A percentile compares a stretch with the other conserved stretches of the same genome.
Evolutionary conservation across 2,329 filamentous ascomycete genomes (phyloP).

Genomic region (Ophiobolus disseminans): DNA sequence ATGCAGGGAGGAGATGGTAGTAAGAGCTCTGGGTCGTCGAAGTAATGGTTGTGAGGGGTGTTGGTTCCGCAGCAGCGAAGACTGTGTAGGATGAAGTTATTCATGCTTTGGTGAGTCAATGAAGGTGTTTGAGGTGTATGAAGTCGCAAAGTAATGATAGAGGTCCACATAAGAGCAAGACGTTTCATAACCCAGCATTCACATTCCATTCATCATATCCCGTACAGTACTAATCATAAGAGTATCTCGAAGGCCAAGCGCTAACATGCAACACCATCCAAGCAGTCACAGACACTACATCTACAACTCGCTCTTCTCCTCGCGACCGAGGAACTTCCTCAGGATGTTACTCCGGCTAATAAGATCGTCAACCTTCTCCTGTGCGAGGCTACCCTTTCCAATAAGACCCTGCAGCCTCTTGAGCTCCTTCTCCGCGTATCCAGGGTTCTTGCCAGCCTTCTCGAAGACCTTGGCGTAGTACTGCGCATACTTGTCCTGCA

Average conservation of each 20-base stretch:
- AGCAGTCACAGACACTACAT: conserved; percentile 1
- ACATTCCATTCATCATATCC: not conserved
- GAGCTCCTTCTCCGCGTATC: conserved; percentile 85
- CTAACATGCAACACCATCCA: conserved; percentile 1
- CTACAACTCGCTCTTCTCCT: conserved; percentile 76
- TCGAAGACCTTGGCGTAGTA: conserved; percentile 94
- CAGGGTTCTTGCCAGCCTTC: conserved; percentile 80
- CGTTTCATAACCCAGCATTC: not conserved
- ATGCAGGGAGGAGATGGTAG: conserved; percentile 63
- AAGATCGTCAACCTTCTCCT: conserved; percentile 87
- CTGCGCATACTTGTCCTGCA: conserved; percentile 83
- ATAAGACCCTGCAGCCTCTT: conserved; percentile 79
- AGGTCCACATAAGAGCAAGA: conserved; percentile 18
- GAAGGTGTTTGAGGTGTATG: too few relatives aligned
- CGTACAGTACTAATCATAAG: conserved; percentile 3
- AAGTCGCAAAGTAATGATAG: too few relatives aligned
- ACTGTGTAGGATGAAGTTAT: too few relatives aligned
- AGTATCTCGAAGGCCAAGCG: not conserved
- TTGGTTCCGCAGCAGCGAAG: too few relatives aligned
- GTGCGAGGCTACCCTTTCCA: conserved; percentile 83
- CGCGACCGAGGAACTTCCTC: conserved; percentile 71
- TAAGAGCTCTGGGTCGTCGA: conserved; percentile 35
- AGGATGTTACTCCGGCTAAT: conserved; percentile 88
- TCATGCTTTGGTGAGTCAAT: conserved; percentile 3
- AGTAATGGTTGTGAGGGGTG: conserved; percentile 23